phyloP scores from a whole-genome alignment of 2,329 filamentous ascomycete genomes.

The Xylariaceae sp. region DNA sequence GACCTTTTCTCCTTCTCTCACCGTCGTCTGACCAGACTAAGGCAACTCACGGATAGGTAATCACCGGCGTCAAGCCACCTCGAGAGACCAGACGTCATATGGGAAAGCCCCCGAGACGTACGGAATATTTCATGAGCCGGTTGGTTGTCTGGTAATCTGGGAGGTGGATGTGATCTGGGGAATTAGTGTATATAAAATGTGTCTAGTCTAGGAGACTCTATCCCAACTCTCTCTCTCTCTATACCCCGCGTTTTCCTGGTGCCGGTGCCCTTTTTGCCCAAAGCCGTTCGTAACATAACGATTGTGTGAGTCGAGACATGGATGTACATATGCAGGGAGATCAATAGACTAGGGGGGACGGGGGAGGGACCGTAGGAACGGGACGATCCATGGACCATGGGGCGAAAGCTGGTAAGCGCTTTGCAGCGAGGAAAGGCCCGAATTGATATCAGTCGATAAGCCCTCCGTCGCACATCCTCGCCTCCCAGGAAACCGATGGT shows the following conservation, averaged over 20 bases:
- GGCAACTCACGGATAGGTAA: background rate
- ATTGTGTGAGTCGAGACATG: background rate
- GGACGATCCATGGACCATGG: background rate
- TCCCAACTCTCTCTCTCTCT: background rate
- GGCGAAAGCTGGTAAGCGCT: background rate
- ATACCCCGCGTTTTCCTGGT: conserved; percentile 1
- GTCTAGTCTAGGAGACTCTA: conserved; percentile 11
- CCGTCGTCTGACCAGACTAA: background rate
- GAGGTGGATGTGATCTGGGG: conserved; percentile 3
- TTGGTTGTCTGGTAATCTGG: background rate
- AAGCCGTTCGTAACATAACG: background rate
- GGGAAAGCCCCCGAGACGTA: background rate
- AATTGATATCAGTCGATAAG: background rate
- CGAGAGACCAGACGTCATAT: background rate
- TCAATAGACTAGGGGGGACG: conserved; percentile 11
- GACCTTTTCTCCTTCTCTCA: background rate
- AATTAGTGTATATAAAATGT: conserved; percentile 1
- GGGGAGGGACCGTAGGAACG: conserved; percentile 3
- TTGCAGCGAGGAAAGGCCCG: background rate
- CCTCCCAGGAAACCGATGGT: conserved; percentile 7
- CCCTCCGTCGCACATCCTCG: background rate
- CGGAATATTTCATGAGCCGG: background rate
- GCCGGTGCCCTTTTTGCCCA: background rate
- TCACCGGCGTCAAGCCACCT: background rate
- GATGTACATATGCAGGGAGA: conserved; percentile 8